Evolutionary conservation across 441 rosid species (phyloP).

Genomic region (Pelargonium citronellum): DNA sequence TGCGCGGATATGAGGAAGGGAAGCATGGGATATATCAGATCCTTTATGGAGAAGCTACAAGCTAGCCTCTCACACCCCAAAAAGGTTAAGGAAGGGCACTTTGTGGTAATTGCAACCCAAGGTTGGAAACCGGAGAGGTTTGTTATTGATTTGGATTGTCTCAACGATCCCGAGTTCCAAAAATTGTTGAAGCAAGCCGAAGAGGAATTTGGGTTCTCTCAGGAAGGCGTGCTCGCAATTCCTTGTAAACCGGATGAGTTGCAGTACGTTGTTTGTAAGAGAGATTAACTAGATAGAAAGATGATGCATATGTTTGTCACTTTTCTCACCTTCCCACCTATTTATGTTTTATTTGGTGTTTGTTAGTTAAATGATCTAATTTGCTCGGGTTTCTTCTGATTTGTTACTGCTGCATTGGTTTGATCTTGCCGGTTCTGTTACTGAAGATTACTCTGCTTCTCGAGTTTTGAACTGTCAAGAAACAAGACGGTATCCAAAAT

Average conservation of each 20-base stretch:
- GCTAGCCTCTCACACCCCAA: slow-evolving; percentile 11
- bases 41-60: slow-evolving; percentile 18
- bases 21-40: slow-evolving; percentile 13
- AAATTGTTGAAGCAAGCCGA: slow-evolving; percentile 29
- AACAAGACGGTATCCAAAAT: too few species aligned
- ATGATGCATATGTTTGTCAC: background rate
- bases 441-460: background rate
- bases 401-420: background rate
- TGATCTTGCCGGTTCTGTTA: background rate
- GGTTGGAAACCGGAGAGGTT: slow-evolving; percentile 31
- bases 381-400: background rate
- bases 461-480: background rate
- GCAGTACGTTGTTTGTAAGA: slow-evolving; percentile 31
- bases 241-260: slow-evolving; percentile 69
- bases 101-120: slow-evolving; percentile 39
- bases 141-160: slow-evolving; percentile 23
- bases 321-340: background rate
- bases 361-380: background rate
- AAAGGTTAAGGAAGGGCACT: slow-evolving; percentile 35
- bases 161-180: slow-evolving; percentile 31
- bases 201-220: slow-evolving; percentile 35
- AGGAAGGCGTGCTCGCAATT: slow-evolving; percentile 31
- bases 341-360: background rate
- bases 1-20: slow-evolving; percentile 9
- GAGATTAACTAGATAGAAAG: background rate